A percentile compares a stretch with the other conserved stretches of the same genome.
Conservation (phyloP, 208 protist species). For the Leishmania aethiopica region DNA sequence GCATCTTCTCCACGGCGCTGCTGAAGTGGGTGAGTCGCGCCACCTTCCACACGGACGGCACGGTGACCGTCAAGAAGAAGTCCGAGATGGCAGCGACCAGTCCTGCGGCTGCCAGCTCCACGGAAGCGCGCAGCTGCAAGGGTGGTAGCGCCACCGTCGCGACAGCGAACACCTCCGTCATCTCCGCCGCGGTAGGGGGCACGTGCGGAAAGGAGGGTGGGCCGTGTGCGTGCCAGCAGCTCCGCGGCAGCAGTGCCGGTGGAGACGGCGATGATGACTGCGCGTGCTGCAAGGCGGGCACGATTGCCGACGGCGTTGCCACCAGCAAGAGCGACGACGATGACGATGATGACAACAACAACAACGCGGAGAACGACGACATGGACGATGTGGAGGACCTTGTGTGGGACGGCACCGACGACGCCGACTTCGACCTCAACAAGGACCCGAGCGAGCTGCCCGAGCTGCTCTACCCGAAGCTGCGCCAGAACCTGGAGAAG, state of each 20-base stretch:
- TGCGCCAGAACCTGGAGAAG: constrained; percentile 92
- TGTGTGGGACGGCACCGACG: constrained; percentile 50
- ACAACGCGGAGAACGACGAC: constrained; percentile 32
- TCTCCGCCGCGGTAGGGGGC: not conserved
- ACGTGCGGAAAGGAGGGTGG: not conserved
- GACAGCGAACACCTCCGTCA: too few species aligned
- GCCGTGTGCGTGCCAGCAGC: constrained; percentile 1
- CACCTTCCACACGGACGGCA: constrained; percentile 52
- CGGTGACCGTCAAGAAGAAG: constrained; percentile 32
- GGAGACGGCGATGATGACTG: not conserved
- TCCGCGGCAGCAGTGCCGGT: not conserved
- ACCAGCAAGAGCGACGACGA: constrained; percentile 9
- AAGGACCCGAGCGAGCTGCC: constrained; percentile 40
- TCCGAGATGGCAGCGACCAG: constrained; percentile 1
- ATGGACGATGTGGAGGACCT: constrained; percentile 78
- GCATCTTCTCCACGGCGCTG: constrained; percentile 58
- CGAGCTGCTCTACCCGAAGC: constrained; percentile 89
- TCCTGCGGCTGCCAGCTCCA: not conserved
- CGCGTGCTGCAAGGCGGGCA: not conserved
- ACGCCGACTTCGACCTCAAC: constrained; percentile 28
- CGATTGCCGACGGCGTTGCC: not conserved
- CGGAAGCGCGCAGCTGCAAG: not conserved
- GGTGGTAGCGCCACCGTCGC: not conserved
- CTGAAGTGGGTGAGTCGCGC: constrained; percentile 67
- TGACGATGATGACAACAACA: constrained; percentile 32